Percentiles rank a stretch among this genome's conserved stretches.
Conservation (phyloP, 495 filamentous ascomycete species). For the Hypoxylon lenormandii region DNA sequence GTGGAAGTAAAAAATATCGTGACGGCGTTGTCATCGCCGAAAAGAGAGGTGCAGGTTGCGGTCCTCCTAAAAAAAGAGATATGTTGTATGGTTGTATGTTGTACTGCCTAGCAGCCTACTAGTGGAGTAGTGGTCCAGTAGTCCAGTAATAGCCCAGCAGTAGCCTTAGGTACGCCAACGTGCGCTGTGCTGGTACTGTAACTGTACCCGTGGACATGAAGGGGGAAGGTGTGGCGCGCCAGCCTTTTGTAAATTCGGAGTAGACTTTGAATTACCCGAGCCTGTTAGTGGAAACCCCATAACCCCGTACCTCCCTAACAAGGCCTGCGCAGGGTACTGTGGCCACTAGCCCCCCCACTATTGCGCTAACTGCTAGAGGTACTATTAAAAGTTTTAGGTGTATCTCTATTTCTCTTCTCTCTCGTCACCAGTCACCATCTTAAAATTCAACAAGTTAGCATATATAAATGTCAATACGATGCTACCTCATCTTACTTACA, state of each 20-base stretch:
- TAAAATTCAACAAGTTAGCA: too few relatives aligned
- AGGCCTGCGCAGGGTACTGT: background rate
- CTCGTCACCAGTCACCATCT: too few relatives aligned
- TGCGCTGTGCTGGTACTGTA: slow-evolving; percentile 3
- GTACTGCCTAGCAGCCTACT: background rate
- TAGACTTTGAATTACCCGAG: slow-evolving; percentile 41
- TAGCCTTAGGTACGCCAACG: too few relatives aligned
- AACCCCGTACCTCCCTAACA: slow-evolving; percentile 14
- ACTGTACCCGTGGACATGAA: too few relatives aligned
- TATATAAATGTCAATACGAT: too few relatives aligned
- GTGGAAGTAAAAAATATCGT: slow-evolving; percentile 32
- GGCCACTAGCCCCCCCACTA: too few relatives aligned
- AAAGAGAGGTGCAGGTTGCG: slow-evolving; percentile 34
- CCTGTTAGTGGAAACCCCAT: slow-evolving; percentile 2
- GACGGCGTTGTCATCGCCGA: slow-evolving; percentile 41
- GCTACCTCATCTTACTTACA: too few relatives aligned
- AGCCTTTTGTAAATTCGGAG: slow-evolving; percentile 37
- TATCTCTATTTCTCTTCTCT: too few relatives aligned
- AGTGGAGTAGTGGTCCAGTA: too few relatives aligned
- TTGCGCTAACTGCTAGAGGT: too few relatives aligned
- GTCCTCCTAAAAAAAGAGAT: slow-evolving; percentile 28
- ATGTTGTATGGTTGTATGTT: slow-evolving; percentile 9
- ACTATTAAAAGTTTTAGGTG: too few relatives aligned
- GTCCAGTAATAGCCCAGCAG: slow-evolving; percentile 17
- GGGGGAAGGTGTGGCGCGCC: slow-evolving; percentile 32